Conservation (phyloP, 108 stramenopile species). For the Nitzschia palea region DNA sequence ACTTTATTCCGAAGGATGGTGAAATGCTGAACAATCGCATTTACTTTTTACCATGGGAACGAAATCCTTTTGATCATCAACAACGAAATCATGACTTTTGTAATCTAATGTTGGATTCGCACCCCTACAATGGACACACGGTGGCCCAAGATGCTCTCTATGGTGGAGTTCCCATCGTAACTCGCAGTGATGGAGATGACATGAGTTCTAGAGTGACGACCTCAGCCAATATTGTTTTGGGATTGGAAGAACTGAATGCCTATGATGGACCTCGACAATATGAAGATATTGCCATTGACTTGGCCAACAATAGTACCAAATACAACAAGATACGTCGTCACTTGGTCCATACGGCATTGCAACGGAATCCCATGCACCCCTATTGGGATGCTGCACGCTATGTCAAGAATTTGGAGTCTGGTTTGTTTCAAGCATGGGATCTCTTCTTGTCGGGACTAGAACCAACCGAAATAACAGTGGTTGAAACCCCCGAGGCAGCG, state of each 20-base stretch:
- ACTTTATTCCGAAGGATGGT: slow-evolving; percentile 50
- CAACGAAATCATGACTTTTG: slow-evolving; percentile 74
- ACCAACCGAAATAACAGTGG: slow-evolving; percentile 51
- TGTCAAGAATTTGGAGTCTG: slow-evolving; percentile 68
- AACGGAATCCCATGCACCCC: slow-evolving; percentile 83
- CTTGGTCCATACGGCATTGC: slow-evolving; percentile 64
- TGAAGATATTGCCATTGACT: slow-evolving; percentile 66
- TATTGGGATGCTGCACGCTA: slow-evolving; percentile 88
- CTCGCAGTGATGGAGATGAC: slow-evolving; percentile 81
- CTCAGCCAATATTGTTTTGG: slow-evolving; percentile 76
- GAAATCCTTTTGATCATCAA: slow-evolving; percentile 86
- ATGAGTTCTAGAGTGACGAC: slow-evolving; percentile 83
- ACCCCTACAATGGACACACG: slow-evolving; percentile 88
- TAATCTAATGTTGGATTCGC: slow-evolving; percentile 82
- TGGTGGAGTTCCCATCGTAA: slow-evolving; percentile 82
- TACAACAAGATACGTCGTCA: slow-evolving; percentile 51
- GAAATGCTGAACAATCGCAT: slow-evolving; percentile 61
- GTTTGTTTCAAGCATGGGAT: slow-evolving; percentile 62
- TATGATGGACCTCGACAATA: slow-evolving; percentile 61
- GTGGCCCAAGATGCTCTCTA: slow-evolving; percentile 83
- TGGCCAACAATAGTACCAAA: slow-evolving; percentile 54
- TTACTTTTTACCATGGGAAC: slow-evolving; percentile 79
- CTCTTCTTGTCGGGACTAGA: slow-evolving; percentile 52
- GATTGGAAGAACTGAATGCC: slow-evolving; percentile 77
- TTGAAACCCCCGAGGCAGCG: slow-evolving; percentile 42